Evolutionary conservation across 257 asterid species (phyloP), one percentile per base, ranked within the genome.

Genomic region (Cynanchum wilfordii): DNA sequence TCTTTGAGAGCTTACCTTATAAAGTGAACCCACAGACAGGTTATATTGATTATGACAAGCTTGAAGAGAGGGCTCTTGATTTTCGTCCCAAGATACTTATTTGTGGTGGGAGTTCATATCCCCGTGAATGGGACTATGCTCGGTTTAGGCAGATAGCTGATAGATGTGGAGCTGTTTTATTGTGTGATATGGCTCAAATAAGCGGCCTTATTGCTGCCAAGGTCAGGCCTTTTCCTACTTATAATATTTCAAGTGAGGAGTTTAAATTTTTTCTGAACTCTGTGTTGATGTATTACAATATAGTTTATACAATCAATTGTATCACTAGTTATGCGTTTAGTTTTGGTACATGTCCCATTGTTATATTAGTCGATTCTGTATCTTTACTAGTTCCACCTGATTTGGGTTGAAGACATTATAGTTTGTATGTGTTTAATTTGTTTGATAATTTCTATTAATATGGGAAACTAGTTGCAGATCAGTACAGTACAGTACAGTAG

Each of bases 141-240:
- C 87, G 84, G 80, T 90, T 92, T 68, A 84, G 95, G 66, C 90
- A 84, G 75, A 82, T 92, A 70, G 96, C 98, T 0, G 98, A 89
- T 81, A 92, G 86, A 75, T 89, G 96, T 78, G 98, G 98, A 73
- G 96, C 96, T 7, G 86, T 87, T 60, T 83, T 92, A 82, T 69
- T 92, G 77, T 92, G 98, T 63, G 98, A 92, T 75, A 92, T 92
- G 96, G 98, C 98, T 77, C 96, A 89, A 78, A 90, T 83, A 71
- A 92, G 98, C 29, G 98, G 96, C 57, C 96, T 92, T 72, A 78
- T 92, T 84, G 93, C 98, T 77, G 96, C 98, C 24, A 88, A 92
- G 93, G 97, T 92, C 73, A 77, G 59, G 13, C 52, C 29, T 38
- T 22, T 51, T 25, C 22, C 66, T 52, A 52, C 45, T 76, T 58